phyloP scores from a whole-genome alignment of 1,284 basidiomycete genomes.

The Cutaneotrichosporon mucoides region DNA sequence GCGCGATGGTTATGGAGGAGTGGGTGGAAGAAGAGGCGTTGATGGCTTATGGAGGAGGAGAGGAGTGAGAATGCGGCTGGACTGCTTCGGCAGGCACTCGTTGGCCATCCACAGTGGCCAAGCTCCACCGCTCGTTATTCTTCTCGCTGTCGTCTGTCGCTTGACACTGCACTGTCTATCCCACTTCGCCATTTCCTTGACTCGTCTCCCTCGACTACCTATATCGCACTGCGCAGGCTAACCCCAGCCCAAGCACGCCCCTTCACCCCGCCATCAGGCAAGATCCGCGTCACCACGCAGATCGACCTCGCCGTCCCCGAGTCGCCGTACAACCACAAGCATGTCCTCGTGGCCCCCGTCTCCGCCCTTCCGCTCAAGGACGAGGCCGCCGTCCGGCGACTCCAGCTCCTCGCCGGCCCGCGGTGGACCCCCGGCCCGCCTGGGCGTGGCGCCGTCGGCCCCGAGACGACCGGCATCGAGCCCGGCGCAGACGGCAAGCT shows the following conservation, averaged over 20 bases:
- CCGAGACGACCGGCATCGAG: no score
- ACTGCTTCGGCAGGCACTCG: no score
- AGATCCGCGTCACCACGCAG: conserved; percentile 66
- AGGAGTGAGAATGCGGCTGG: no score
- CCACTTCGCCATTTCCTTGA: no score
- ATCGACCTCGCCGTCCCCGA: conserved; percentile 66
- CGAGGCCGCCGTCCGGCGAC: conserved; percentile 63
- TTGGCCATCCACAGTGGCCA: no score
- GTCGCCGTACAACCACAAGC: conserved; percentile 64
- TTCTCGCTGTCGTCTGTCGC: no score
- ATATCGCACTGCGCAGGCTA: background rate
- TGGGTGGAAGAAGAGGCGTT: no score
- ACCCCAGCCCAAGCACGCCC: conserved; percentile 67
- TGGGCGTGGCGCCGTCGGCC: conserved; percentile 21
- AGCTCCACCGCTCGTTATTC: no score
- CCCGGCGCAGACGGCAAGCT: conserved; percentile 46
- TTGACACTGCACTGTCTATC: no score
- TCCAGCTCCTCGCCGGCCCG: conserved; percentile 75
- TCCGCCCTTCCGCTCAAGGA: conserved; percentile 62
- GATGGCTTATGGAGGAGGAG: no score
- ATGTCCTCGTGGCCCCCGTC: conserved; percentile 67
- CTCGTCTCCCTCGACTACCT: no score
- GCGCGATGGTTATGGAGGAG: no score
- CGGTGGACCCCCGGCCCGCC: conserved; percentile 64
- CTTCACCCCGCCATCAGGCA: conserved; percentile 60